Conservation (phyloP, 2,329 filamentous ascomycete genomes). For the Chaetoscypha palmicola region DNA sequence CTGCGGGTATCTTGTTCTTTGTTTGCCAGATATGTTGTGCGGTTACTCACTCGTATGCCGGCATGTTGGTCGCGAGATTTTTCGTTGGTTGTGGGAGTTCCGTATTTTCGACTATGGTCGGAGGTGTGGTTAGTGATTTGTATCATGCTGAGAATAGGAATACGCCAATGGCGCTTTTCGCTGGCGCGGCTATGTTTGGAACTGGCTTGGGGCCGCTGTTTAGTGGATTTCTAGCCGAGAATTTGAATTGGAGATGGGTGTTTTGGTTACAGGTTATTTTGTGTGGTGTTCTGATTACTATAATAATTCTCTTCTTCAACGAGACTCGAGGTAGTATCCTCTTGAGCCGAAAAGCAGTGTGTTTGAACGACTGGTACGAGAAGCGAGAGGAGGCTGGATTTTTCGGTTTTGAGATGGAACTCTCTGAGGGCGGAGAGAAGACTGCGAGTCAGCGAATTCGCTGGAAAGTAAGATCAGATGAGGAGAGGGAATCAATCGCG, state of each 20-base stretch:
- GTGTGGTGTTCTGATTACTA: conserved; percentile 53
- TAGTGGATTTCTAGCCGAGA: conserved; percentile 60
- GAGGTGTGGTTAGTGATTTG: conserved; percentile 84
- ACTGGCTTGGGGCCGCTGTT: conserved; percentile 74
- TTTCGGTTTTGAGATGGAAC: conserved; percentile 43
- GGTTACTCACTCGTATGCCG: conserved; percentile 59
- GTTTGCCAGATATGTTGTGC: conserved; percentile 67
- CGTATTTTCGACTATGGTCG: conserved; percentile 80
- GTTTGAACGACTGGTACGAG: conserved; percentile 74
- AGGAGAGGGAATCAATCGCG: conserved; percentile 60
- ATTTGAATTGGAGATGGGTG: conserved; percentile 73
- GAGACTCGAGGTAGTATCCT: conserved; percentile 80
- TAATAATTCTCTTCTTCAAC: conserved; percentile 64
- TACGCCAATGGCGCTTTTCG: conserved; percentile 84
- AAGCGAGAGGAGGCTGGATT: conserved; percentile 52
- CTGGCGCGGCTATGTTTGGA: conserved; percentile 68
- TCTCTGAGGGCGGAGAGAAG: conserved; percentile 18
- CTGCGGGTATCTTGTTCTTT: conserved; percentile 65
- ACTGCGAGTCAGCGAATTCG: conserved; percentile 50
- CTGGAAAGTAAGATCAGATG: conserved; percentile 75
- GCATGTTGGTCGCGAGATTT: conserved; percentile 70
- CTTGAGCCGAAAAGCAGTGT: conserved; percentile 64
- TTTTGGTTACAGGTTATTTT: conserved; percentile 80
- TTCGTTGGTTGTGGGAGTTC: conserved; percentile 71
- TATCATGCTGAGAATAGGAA: conserved; percentile 75